A percentile compares a stretch with the other conserved stretches of the same genome.
These are phyloP conservation scores for Pugionium cornutum DNA, from an alignment of 345 rosid species.

Conservation along the genomic window DNA sequence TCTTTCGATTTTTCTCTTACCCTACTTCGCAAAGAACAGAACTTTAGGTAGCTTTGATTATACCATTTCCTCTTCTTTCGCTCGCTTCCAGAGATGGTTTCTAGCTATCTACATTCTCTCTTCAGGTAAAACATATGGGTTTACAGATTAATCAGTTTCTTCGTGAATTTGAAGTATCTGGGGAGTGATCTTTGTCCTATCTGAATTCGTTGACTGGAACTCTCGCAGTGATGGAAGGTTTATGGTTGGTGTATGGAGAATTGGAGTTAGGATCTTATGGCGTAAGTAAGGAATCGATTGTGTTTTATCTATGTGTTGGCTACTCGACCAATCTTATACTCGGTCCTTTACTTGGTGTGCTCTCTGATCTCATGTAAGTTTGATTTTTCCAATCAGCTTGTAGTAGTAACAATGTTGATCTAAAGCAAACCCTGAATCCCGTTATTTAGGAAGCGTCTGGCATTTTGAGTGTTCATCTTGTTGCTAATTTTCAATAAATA, in stretches of 20 bases:
- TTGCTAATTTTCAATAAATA: slow-evolving; percentile 5
- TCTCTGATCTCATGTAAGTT: slow-evolving; percentile 85
- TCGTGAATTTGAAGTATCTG: neutral
- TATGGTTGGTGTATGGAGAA: slow-evolving; percentile 84
- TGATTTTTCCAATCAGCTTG: neutral
- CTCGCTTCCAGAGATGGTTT: slow-evolving; percentile 66
- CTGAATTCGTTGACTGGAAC: no score
- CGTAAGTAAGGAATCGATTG: slow-evolving; percentile 52
- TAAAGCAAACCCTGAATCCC: neutral
- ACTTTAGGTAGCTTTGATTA: slow-evolving; percentile 52
- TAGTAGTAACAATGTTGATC: slow-evolving; percentile 12
- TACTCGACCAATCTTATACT: slow-evolving; percentile 56
- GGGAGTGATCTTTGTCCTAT: neutral
- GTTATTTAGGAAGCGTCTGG: neutral
- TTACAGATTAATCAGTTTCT: neutral
- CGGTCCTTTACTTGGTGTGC: slow-evolving; percentile 62
- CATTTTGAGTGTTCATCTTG: neutral
- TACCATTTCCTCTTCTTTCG: slow-evolving; percentile 46
- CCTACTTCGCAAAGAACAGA: slow-evolving; percentile 49
- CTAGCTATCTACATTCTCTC: slow-evolving; percentile 68
- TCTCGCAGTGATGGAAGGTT: slow-evolving; percentile 63
- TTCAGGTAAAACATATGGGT: slow-evolving; percentile 52
- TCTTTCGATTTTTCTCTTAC: slow-evolving; percentile 54
- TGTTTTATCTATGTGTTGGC: slow-evolving; percentile 57
- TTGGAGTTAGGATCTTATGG: slow-evolving; percentile 55